These are phyloP conservation scores for Calvatia gigantea DNA, from an alignment of 768 basidiomycete genomes.

Conservation along the genomic window DNA sequence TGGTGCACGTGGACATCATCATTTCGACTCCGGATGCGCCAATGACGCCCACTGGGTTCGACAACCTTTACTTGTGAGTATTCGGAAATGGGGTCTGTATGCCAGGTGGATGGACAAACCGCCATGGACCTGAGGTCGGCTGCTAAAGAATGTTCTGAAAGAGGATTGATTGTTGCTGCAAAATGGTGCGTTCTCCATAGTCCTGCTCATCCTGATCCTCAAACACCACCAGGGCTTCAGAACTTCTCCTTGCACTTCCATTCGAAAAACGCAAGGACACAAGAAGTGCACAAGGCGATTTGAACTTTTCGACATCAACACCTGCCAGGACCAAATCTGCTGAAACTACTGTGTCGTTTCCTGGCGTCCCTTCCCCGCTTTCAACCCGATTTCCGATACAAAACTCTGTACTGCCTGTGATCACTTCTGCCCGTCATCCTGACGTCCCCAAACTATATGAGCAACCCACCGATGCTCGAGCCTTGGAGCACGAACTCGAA, in stretches of 20 bases:
- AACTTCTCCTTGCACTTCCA: conserved; percentile 64
- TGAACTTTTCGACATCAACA: conserved; percentile 57
- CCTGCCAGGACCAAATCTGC: conserved; percentile 48
- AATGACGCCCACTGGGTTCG: neutral
- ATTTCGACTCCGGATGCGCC: neutral
- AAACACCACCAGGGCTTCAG: conserved; percentile 58
- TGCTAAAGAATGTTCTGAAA: conserved; percentile 68
- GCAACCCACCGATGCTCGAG: conserved; percentile 29
- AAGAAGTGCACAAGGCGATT: conserved; percentile 16
- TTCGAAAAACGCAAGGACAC: conserved; percentile 17
- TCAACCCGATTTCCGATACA: conserved; percentile 29
- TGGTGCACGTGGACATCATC: too few relatives aligned
- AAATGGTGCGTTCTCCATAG: conserved; percentile 58
- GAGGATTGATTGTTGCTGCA: conserved; percentile 65
- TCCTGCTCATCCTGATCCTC: conserved; percentile 13
- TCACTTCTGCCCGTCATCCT: conserved; percentile 27
- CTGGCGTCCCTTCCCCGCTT: conserved; percentile 27
- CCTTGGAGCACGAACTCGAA: conserved; percentile 46
- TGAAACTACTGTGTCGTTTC: conserved; percentile 33
- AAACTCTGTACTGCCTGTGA: conserved; percentile 14
- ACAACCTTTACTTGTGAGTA: neutral
- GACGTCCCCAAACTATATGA: conserved; percentile 31
- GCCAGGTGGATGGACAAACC: conserved; percentile 43
- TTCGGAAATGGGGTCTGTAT: conserved; percentile 9
- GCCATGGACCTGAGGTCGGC: conserved; percentile 57